phyloP scores from a whole-genome alignment of 2,329 filamentous ascomycete genomes.

The Ceratocystis smalleyi region DNA sequence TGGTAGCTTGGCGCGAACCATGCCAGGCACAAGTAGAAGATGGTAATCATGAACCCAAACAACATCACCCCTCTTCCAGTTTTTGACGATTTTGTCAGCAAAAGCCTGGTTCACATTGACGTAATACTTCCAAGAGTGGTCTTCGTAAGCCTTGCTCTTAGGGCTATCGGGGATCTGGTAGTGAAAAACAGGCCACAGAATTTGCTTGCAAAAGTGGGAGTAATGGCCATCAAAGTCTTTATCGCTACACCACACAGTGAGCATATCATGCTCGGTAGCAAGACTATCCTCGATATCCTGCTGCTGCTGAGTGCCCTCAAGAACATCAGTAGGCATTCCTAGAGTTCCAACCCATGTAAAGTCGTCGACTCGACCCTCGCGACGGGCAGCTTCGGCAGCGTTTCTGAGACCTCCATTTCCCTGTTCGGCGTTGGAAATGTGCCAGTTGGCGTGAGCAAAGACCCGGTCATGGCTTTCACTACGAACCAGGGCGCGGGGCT shows the following conservation, averaged over 20 bases:
- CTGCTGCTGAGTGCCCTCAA: constrained; percentile 58
- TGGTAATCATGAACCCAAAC: constrained; percentile 98
- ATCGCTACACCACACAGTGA: constrained; percentile 75
- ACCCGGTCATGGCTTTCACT: constrained; percentile 52
- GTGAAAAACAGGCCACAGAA: constrained; percentile 94
- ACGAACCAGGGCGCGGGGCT: constrained; percentile 36
- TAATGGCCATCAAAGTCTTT: constrained; percentile 92
- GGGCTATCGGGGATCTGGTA: constrained; percentile 97
- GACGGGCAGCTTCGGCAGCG: constrained; percentile 62
- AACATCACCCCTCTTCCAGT: constrained; percentile 84
- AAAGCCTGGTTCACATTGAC: constrained; percentile 85
- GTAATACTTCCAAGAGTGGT: constrained; percentile 93
- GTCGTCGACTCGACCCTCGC: constrained; percentile 53
- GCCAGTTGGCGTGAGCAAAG: constrained; percentile 69
- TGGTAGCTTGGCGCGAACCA: constrained; percentile 79
- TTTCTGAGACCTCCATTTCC: constrained; percentile 88
- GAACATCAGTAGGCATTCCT: constrained; percentile 82
- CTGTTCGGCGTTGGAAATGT: constrained; percentile 68
- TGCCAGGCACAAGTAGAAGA: constrained; percentile 69
- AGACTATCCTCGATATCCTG: constrained; percentile 70
- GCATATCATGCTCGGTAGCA: constrained; percentile 64
- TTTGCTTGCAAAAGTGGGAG: constrained; percentile 91
- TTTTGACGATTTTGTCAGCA: constrained; percentile 73
- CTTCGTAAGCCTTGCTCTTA: constrained; percentile 94
- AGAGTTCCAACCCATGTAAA: constrained; percentile 85